Base-by-base conservation (phyloP, 2,329 filamentous ascomycete genomes). In the Lizonia empirigonia region DNA sequence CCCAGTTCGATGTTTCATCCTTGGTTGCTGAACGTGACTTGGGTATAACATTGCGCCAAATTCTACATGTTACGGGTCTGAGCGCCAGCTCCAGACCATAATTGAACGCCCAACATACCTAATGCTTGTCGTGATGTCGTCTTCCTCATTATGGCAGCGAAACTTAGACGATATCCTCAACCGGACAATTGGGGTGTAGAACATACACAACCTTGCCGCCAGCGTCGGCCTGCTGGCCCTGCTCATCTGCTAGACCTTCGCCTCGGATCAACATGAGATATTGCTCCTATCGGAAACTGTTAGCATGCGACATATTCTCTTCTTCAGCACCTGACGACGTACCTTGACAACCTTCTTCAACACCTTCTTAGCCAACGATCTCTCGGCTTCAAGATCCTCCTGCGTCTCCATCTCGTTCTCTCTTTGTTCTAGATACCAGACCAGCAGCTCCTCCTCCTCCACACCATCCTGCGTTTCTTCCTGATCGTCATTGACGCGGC, bases 311-410 rank as follows among this genome's bases (percentile, higher is more conserved):
- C 8, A 4, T 19, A 5, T 0, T n/a, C 5, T 22, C 10, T 3
- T 54, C 20, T 23, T 30, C 13, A 35, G 23, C 32, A 20, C 35
- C 22, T 34, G 30, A 24, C 33, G 36, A 57, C 84, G 68, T 79
- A 94, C 91, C 87, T 94, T 97, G 69, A 97, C 89, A 88, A 97
- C 95, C 74, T 90, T 88, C 82, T 90, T 96, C 62, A 99, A 76
- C 44, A 99, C 93, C 82, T 96, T 94, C 69, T 79, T 83, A 12
- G 87, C 88, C 48, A 96, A 76, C 3, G 79, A 79, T 69, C 85
- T 83, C 76, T 97, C 91, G 13, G 77, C 79, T 69, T 92, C 83
- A 67, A 96, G 82, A 62, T 92, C 90, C 48, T 96, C 91, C 72
- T 95, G 87, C 33, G 79, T 88, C 27, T 88, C 82, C 52, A 99